These are phyloP conservation scores for Tetracladium setigerum DNA, from an alignment of 495 filamentous ascomycete genomes.

Conservation along the genomic window DNA sequence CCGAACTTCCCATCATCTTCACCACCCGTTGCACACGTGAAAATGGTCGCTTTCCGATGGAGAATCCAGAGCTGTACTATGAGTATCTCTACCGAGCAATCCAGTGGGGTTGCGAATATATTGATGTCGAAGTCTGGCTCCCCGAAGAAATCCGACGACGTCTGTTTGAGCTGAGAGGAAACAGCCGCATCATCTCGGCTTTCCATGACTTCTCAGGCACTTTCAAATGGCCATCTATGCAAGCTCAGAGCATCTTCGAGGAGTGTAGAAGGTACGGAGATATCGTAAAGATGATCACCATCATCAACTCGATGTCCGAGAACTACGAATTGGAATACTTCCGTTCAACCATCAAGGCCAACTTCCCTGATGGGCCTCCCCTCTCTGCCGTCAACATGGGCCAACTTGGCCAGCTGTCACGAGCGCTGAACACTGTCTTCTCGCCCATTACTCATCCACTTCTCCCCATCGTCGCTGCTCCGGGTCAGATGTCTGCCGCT, in stretches of 20 bases:
- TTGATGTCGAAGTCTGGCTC: conserved; percentile 81
- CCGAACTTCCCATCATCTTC: conserved; percentile 80
- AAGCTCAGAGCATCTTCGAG: conserved; percentile 59
- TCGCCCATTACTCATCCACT: conserved; percentile 81
- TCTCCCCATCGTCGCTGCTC: conserved; percentile 75
- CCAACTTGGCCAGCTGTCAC: conserved; percentile 70
- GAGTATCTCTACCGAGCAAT: conserved; percentile 71
- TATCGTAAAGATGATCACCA: conserved; percentile 83
- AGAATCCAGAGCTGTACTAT: conserved; percentile 64
- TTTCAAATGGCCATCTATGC: conserved; percentile 71
- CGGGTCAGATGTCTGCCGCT: conserved; percentile 73
- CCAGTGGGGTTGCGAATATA: conserved; percentile 81
- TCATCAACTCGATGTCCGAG: conserved; percentile 68
- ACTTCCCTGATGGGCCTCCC: conserved; percentile 55
- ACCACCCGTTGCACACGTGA: conserved; percentile 73
- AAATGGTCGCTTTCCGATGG: conserved; percentile 78
- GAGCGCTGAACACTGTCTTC: conserved; percentile 74
- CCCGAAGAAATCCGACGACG: conserved; percentile 62
- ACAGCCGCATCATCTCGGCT: conserved; percentile 75
- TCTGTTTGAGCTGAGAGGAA: conserved; percentile 62
- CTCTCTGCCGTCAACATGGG: conserved; percentile 85
- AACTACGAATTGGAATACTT: conserved; percentile 88
- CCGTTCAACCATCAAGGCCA: conserved; percentile 61
- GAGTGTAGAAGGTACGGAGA: conserved; percentile 68
- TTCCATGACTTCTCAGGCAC: conserved; percentile 80